Percentiles rank a stretch among this genome's conserved stretches.
phyloP scores from a whole-genome alignment of 495 filamentous ascomycete species.

The Penicillium bovifimosum region DNA sequence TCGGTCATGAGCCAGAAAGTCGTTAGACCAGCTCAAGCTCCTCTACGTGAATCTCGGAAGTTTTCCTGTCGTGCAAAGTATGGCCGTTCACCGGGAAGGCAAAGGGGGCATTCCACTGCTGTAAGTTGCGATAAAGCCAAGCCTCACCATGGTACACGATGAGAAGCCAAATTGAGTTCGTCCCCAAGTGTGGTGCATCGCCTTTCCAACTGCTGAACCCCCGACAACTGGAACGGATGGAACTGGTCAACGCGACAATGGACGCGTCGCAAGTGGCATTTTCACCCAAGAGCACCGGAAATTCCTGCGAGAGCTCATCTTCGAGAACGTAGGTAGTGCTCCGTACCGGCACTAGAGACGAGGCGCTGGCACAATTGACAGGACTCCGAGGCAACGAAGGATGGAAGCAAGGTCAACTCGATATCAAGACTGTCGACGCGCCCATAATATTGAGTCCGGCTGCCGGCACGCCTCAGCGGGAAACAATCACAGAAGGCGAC shows the following conservation, averaged over 20 bases:
- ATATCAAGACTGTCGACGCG: constrained; percentile 25
- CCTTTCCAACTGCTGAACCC: constrained; percentile 47
- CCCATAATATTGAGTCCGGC: constrained; percentile 28
- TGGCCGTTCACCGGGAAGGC: constrained; percentile 68
- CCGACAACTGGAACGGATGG: constrained; percentile 53
- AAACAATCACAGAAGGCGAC: constrained; percentile 19
- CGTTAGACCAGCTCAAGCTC: constrained; percentile 67
- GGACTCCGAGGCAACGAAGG: constrained; percentile 46
- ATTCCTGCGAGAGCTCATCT: constrained; percentile 64
- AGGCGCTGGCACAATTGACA: constrained; percentile 63
- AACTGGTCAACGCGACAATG: constrained; percentile 61
- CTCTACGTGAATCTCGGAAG: constrained; percentile 65
- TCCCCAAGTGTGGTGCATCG: background rate
- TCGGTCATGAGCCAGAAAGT: constrained; percentile 49
- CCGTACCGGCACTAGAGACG: constrained; percentile 65
- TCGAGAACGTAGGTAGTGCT: constrained; percentile 62
- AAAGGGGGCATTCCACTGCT: constrained; percentile 61
- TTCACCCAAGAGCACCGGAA: constrained; percentile 56
- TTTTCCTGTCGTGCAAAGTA: constrained; percentile 56
- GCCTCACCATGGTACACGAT: constrained; percentile 41
- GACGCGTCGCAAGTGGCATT: constrained; percentile 58
- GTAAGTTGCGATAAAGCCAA: constrained; percentile 56
- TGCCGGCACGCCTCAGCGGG: constrained; percentile 4
- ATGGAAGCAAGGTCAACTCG: constrained; percentile 43
- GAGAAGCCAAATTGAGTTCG: constrained; percentile 38